These are phyloP conservation scores for Aspergillus amoenus DNA, from an alignment of 2,329 filamentous ascomycete genomes.

Conservation along the genomic window DNA sequence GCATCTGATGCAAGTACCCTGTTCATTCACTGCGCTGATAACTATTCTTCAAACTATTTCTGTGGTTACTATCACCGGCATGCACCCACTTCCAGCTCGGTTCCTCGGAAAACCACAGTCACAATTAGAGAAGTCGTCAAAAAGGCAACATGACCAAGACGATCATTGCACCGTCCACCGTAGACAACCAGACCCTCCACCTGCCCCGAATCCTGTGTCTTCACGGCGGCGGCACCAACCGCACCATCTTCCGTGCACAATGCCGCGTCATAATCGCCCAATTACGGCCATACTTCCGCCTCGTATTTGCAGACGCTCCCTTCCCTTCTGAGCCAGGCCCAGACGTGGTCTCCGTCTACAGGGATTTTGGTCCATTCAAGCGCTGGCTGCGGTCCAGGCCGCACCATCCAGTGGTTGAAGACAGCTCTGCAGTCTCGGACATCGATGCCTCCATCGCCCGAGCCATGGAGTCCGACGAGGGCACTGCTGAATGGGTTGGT, in stretches of 20 bases:
- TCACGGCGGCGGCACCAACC: constrained; percentile 11
- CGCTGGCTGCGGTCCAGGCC: constrained; percentile 44
- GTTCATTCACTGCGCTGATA: no score
- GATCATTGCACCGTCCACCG: background rate
- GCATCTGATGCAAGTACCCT: no score
- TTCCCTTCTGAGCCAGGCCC: constrained; percentile 50
- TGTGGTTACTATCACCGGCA: no score
- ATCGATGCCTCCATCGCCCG: constrained; percentile 34
- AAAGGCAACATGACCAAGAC: no score
- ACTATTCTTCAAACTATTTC: no score
- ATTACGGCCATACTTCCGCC: constrained; percentile 1
- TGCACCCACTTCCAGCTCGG: no score
- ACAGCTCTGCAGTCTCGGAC: constrained; percentile 43
- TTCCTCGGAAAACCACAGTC: no score
- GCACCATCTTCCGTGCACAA: constrained; percentile 7
- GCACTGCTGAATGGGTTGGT: constrained; percentile 58
- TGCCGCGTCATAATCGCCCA: background rate
- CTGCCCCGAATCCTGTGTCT: constrained; percentile 9
- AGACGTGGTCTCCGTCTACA: constrained; percentile 65
- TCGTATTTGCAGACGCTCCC: constrained; percentile 7
- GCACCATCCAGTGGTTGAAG: background rate
- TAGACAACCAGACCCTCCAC: background rate
- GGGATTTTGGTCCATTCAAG: constrained; percentile 64
- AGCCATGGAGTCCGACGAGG: constrained; percentile 54
- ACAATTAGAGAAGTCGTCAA: no score